Percentiles rank a stretch among this genome's conserved stretches.
These are phyloP conservation scores for Dothistroma septosporum DNA, from an alignment of 2,329 filamentous ascomycete genomes.

Conservation along the genomic window DNA sequence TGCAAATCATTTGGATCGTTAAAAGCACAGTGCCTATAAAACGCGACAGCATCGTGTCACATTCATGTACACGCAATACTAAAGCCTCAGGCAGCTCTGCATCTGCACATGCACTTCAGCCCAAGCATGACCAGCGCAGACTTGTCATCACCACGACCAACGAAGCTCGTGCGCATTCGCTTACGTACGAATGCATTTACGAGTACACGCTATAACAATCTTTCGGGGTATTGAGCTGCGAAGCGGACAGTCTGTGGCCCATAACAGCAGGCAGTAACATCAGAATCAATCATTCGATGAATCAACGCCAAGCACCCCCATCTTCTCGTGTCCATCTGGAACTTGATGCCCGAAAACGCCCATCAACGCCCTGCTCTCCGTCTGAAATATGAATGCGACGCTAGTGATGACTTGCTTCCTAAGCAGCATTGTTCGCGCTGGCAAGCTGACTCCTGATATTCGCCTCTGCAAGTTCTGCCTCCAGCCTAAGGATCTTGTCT, in stretches of 20 bases:
- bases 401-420: background rate
- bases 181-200: background rate
- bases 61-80: background rate
- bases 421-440: background rate
- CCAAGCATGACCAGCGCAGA: background rate
- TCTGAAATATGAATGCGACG: background rate
- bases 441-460: background rate
- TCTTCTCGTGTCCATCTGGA: background rate
- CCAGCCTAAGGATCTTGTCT: background rate
- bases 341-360: background rate
- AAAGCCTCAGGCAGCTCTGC: background rate
- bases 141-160: background rate
- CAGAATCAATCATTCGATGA: background rate
- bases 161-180: background rate
- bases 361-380: background rate
- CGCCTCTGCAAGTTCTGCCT: background rate
- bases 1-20: too few species aligned
- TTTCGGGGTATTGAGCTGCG: constrained; percentile 12
- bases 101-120: background rate
- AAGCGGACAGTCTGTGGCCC: constrained; percentile 2
- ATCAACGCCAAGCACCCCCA: background rate
- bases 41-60: background rate
- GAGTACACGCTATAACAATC: constrained; percentile 1
- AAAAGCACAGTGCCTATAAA: too few species aligned
- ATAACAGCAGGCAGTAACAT: background rate